phyloP scores from a whole-genome alignment of 2,329 filamentous ascomycete species.

The Scedosporium minutisporum region DNA sequence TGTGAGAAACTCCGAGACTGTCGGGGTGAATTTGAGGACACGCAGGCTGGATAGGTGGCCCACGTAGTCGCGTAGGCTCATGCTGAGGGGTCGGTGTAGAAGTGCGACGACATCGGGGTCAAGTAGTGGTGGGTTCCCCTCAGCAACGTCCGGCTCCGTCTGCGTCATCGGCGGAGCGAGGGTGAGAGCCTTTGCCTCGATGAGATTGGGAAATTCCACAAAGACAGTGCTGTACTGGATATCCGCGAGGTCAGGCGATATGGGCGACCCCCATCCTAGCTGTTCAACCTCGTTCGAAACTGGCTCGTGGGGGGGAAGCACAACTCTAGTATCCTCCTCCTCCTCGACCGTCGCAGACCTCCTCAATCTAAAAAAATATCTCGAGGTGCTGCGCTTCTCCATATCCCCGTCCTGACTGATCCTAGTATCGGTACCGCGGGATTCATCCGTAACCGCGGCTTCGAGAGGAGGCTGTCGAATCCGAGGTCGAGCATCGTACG shows the following conservation, averaged over 20 bases:
- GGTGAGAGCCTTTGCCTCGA: slow-evolving; percentile 88
- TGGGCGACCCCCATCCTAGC: slow-evolving; percentile 78
- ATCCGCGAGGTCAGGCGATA: slow-evolving; percentile 62
- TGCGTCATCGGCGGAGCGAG: slow-evolving; percentile 54
- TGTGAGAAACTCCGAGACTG: slow-evolving; percentile 51
- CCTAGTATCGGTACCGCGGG: background rate
- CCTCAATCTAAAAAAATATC: slow-evolving; percentile 18
- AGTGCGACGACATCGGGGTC: slow-evolving; percentile 60
- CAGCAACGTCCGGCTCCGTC: slow-evolving; percentile 23
- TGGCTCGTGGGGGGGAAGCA: slow-evolving; percentile 40
- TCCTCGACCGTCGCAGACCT: slow-evolving; percentile 23
- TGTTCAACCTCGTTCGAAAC: slow-evolving; percentile 82
- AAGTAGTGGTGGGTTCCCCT: slow-evolving; percentile 32
- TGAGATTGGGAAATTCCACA: slow-evolving; percentile 74
- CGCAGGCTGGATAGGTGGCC: slow-evolving; percentile 57
- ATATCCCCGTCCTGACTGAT: background rate
- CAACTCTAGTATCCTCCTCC: slow-evolving; percentile 29
- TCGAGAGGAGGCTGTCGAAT: background rate
- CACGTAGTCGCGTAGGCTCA: slow-evolving; percentile 74
- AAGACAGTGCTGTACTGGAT: slow-evolving; percentile 79
- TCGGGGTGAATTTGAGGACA: slow-evolving; percentile 32
- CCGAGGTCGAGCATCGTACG: slow-evolving; percentile 68
- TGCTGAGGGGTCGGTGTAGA: slow-evolving; percentile 59
- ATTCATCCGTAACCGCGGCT: background rate
- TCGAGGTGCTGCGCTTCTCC: slow-evolving; percentile 10